Evolutionary conservation across 2,329 filamentous ascomycete genomes (phyloP).

Genomic region (Fusarium gaditjirri): DNA sequence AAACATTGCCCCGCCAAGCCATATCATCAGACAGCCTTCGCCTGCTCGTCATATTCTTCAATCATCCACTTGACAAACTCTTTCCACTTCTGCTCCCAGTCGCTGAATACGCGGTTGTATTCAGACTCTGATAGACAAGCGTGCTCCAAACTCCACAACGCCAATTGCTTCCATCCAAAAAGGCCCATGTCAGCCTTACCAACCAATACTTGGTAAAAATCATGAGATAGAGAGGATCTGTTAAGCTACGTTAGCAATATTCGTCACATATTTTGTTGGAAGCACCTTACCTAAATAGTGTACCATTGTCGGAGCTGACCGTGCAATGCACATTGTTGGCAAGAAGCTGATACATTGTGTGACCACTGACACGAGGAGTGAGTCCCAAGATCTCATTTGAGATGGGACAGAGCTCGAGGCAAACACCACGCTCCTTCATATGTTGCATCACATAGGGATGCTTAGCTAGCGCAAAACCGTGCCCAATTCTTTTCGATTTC

Average conservation of each 20-base stretch:
- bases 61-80: conserved; percentile 66
- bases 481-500: conserved; percentile 75
- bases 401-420: conserved; percentile 80
- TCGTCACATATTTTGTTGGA: not conserved
- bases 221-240: conserved; percentile 77
- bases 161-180: conserved; percentile 76
- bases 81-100: conserved; percentile 68
- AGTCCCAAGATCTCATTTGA: conserved; percentile 81
- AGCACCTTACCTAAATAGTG: conserved; percentile 70
- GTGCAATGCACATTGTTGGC: conserved; percentile 80
- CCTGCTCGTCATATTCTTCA: conserved; percentile 48
- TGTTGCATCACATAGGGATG: conserved; percentile 73
- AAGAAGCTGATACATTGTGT: conserved; percentile 74
- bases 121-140: conserved; percentile 62
- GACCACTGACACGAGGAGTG: conserved; percentile 71
- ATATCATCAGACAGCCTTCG: conserved; percentile 2
- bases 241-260: not conserved
- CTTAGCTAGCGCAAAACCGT: conserved; percentile 75
- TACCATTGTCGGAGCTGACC: conserved; percentile 79
- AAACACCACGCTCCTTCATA: conserved; percentile 72
- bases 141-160: conserved; percentile 71
- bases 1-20: not conserved
- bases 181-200: conserved; percentile 74
- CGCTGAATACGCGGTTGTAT: conserved; percentile 47
- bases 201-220: conserved; percentile 81